phyloP scores from a whole-genome alignment of 768 basidiomycete genomes.

The Coprinopsis marcescibilis region DNA sequence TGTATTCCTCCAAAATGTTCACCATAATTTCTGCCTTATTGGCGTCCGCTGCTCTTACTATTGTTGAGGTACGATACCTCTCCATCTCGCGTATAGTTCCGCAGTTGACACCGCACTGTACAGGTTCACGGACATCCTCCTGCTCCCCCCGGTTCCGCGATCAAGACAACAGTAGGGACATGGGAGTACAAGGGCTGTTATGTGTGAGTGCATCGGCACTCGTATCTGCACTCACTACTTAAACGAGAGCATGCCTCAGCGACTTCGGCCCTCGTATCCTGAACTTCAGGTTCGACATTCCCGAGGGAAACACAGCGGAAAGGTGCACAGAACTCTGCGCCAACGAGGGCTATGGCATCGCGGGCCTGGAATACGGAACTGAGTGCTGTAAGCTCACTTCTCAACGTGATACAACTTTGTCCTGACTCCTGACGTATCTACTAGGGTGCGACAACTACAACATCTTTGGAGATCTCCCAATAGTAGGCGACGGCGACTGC shows the following conservation, averaged over 20 bases:
- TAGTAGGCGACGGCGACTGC: conserved; percentile 25
- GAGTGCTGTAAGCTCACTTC: conserved; percentile 13
- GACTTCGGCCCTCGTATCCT: conserved; percentile 10
- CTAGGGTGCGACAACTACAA: conserved; percentile 19
- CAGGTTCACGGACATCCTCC: background rate
- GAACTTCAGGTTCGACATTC: conserved; percentile 8
- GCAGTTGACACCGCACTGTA: background rate
- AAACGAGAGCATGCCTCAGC: background rate
- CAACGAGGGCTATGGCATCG: conserved; percentile 17
- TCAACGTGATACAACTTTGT: background rate
- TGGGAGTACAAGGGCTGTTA: background rate
- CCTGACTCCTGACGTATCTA: too few relatives aligned
- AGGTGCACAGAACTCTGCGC: conserved; percentile 15
- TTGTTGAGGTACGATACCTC: too few relatives aligned
- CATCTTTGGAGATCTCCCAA: conserved; percentile 7
- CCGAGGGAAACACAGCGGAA: conserved; percentile 13
- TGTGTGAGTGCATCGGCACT: background rate
- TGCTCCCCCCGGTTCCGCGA: background rate
- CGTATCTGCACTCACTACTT: background rate
- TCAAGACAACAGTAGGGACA: background rate
- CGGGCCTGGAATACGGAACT: conserved; percentile 7
- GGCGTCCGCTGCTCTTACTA: too few relatives aligned
- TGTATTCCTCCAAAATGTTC: too few relatives aligned
- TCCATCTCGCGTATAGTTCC: too few relatives aligned
- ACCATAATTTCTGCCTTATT: too few relatives aligned